Base-by-base conservation (phyloP, 1,139 yeast species). In the Zhuliangozyma blackwelliae region DNA sequence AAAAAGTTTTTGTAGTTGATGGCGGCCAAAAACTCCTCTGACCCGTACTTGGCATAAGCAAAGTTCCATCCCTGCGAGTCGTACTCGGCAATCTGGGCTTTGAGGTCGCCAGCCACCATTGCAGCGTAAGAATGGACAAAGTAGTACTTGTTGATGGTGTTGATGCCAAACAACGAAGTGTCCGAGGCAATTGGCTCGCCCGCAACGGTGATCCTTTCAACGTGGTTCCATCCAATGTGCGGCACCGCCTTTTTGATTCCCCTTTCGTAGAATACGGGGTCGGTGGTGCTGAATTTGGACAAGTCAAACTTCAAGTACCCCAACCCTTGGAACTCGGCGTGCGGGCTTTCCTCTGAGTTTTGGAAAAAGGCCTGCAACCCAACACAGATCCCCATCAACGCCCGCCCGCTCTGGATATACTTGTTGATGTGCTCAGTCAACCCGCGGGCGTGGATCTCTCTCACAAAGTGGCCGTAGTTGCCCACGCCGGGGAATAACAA, bases 101-200 rank as follows among this genome's bases (percentile, higher is more conserved):
- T 57, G 23, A 59, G 50, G 1, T 59, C 60, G 8, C 64, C 61
- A 3, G 46, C 44, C 11, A 83, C 52, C 4, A 86, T 70, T 2
- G 84, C 92, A 10, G 95, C 96, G 55, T 79, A 92, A 0, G 97
- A 88, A 63, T 92, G 97, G 49, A 92, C 98, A 63, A 88, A 92
- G 61, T 92, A 92, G 62, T 87, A 92, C 55, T 87, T 84, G 48
- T 76, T 75, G 34, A 61, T 62, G 13, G 82, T 79, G 45, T 80
- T 76, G 37, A 89, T 63, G 3, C 85, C 83, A 54, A 69, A 89
- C 25, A 85, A 65, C 2, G 77, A 61, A 35, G 54, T 40, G 21
- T 36, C 36, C 3, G 39, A 22, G 3, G 42, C 38, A 19, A 59
- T 38, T 4, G 29, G 38, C n/a, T 43, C 35, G 1, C 54, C 61